Base-by-base conservation (phyloP, 148 eudicot genomes). In the Vaccinium macrocarpon region DNA sequence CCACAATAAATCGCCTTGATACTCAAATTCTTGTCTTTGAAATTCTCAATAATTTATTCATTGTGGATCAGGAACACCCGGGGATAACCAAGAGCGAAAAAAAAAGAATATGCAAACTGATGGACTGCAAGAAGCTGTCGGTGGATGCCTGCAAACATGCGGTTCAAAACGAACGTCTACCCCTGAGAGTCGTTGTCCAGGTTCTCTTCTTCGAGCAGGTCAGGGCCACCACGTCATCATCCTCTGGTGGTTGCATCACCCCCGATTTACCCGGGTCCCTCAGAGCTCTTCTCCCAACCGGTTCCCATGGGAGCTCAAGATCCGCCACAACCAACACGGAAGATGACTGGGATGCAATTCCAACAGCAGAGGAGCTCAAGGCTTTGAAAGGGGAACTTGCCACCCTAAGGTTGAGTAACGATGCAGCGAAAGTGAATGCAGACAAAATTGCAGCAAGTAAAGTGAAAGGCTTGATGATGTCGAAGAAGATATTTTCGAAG, bases 141-240 rank as follows among this genome's bases (percentile, higher is more conserved):
- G 91, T 81, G 12, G 98, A 92, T 12, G 99, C 99, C 2, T 94
- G 98, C 84, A 88, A 87, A 13, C 99, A 96, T 19, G 99, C 98
- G 0, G 94, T 93, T 10, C 99, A 96, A 72, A 96, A 96, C 10
- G 99, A 96, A 82, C 93, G 98, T 15, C 94, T 96, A 27, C 99
- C 98, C 1, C 56, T 96, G 70, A 91, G 97, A 15, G 95, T 95
- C 9, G 95, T 91, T 0, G 94, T 96, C 23, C 98, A 96, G 82
- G 91, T 97, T 53, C 95, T 97, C 82, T 97, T 92, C 92, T 95
- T 94, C 55, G 98, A 97, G 88, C 99, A 97, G 78, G 89, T 90
- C 62, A 85, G 94, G 29, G 88, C 94, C 6, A 81, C 89, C 52
- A 64, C 90, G 46, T 68, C 92, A 14, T 88, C 88, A n/a, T 68